Evolutionary conservation across 2,329 filamentous ascomycete genomes (phyloP).

Genomic region (Colletotrichum neosansevieriae): DNA sequence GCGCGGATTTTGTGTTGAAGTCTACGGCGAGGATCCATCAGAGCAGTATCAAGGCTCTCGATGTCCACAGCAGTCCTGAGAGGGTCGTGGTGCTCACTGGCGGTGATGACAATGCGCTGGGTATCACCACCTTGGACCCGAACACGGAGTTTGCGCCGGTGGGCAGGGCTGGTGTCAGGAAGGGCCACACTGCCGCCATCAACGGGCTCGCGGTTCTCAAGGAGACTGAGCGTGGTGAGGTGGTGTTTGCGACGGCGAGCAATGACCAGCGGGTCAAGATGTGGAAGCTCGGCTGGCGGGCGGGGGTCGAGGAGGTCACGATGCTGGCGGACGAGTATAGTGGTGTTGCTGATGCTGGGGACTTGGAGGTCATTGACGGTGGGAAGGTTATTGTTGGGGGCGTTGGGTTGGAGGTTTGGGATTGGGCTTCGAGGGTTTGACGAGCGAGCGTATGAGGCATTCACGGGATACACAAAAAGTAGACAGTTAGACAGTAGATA

Average conservation of each 20-base stretch:
- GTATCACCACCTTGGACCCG: conserved; percentile 60
- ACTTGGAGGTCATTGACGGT: conserved; percentile 55
- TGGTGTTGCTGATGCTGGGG: conserved; percentile 71
- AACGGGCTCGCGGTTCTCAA: conserved; percentile 65
- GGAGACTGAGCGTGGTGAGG: conserved; percentile 32
- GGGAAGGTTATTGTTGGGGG: conserved; percentile 56
- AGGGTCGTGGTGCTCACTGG: conserved; percentile 74
- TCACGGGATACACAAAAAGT: neutral
- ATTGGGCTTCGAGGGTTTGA: conserved; percentile 24
- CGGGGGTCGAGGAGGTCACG: conserved; percentile 46
- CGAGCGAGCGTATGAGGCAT: neutral
- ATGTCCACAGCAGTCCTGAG: conserved; percentile 52
- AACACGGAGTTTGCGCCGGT: conserved; percentile 38
- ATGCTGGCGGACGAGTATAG: conserved; percentile 66
- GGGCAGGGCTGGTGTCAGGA: conserved; percentile 54
- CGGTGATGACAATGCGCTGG: conserved; percentile 89
- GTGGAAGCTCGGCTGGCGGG: conserved; percentile 56
- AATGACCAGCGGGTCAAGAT: conserved; percentile 73
- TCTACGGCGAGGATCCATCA: conserved; percentile 74
- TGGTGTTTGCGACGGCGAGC: conserved; percentile 58
- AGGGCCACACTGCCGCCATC: conserved; percentile 79
- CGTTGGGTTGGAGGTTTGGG: conserved; percentile 62
- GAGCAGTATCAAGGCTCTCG: conserved; percentile 79
- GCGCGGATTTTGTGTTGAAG: conserved; percentile 45
- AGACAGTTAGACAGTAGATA: neutral